Conservation (phyloP, 331 rosid genomes). For the Acacia pycnantha region DNA sequence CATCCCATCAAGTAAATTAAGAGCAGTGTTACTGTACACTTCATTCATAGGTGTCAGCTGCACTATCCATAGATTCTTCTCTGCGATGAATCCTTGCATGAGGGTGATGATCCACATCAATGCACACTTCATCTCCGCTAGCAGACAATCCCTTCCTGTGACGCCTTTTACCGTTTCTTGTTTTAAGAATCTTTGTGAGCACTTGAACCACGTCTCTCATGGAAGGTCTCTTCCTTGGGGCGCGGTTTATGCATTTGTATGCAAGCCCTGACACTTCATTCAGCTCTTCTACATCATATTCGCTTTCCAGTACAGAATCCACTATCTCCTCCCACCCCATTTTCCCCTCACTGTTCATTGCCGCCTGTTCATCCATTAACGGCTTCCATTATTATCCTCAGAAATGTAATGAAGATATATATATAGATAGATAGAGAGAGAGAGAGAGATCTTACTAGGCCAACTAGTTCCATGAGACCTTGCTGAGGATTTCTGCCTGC, state of each 20-base stretch:
- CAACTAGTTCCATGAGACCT: constrained; percentile 95
- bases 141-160: constrained; percentile 64
- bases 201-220: constrained; percentile 96
- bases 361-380: constrained; percentile 63
- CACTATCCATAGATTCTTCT: constrained; percentile 85
- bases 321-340: constrained; percentile 97
- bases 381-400: constrained; percentile 16
- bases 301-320: constrained; percentile 76
- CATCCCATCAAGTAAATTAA: background rate
- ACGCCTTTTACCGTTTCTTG: constrained; percentile 53
- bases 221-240: constrained; percentile 78
- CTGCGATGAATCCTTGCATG: constrained; percentile 66
- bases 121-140: constrained; percentile 61
- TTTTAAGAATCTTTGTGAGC: constrained; percentile 57
- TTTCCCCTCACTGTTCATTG: constrained; percentile 89
- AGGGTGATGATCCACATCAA: constrained; percentile 52
- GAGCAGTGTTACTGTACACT: constrained; percentile 42
- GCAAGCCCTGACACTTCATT: constrained; percentile 92
- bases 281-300: constrained; percentile 67
- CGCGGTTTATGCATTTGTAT: constrained; percentile 73
- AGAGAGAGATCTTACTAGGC: constrained; percentile 64
- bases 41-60: constrained; percentile 64
- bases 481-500: constrained; percentile 98
- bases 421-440: background rate
- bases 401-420: background rate